phyloP scores from a whole-genome alignment of 2,329 filamentous ascomycete species.

The Podosphaera aphanis region DNA sequence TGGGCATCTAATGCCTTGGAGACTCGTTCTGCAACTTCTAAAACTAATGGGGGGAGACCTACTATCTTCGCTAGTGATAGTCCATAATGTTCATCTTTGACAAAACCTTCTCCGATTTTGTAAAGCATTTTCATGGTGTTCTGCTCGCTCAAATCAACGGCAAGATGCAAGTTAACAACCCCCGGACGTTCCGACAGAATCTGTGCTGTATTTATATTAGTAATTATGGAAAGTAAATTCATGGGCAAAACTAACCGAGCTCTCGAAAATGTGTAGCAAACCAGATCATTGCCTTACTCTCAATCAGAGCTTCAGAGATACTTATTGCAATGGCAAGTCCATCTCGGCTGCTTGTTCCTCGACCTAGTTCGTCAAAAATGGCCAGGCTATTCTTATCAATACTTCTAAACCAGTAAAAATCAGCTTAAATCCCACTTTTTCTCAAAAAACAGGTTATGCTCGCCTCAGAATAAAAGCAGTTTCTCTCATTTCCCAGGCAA shows the following conservation, averaged over 20 bases:
- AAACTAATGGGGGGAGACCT: slow-evolving; percentile 42
- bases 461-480: slow-evolving; percentile 71
- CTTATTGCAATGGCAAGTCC: slow-evolving; percentile 75
- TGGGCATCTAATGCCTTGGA: slow-evolving; percentile 35
- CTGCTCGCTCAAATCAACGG: slow-evolving; percentile 36
- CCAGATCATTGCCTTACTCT: slow-evolving; percentile 60
- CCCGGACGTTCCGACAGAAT: slow-evolving; percentile 54
- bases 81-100: slow-evolving; percentile 56
- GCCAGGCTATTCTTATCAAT: slow-evolving; percentile 53
- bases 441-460: not conserved
- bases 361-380: slow-evolving; percentile 77
- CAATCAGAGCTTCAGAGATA: slow-evolving; percentile 67
- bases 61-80: slow-evolving; percentile 57
- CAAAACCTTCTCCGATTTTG: slow-evolving; percentile 48
- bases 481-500: slow-evolving; percentile 86
- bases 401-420: slow-evolving; percentile 25
- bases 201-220: slow-evolving; percentile 23
- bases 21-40: slow-evolving; percentile 44
- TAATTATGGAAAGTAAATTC: not conserved
- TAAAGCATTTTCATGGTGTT: slow-evolving; percentile 69
- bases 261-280: slow-evolving; percentile 88
- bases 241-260: slow-evolving; percentile 23
- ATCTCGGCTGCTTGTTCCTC: slow-evolving; percentile 73
- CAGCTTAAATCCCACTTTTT: not conserved
- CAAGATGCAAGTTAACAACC: slow-evolving; percentile 63